These are phyloP conservation scores for Rhamnella rubrinervis DNA, from an alignment of 331 rosid genomes.

Conservation along the genomic window DNA sequence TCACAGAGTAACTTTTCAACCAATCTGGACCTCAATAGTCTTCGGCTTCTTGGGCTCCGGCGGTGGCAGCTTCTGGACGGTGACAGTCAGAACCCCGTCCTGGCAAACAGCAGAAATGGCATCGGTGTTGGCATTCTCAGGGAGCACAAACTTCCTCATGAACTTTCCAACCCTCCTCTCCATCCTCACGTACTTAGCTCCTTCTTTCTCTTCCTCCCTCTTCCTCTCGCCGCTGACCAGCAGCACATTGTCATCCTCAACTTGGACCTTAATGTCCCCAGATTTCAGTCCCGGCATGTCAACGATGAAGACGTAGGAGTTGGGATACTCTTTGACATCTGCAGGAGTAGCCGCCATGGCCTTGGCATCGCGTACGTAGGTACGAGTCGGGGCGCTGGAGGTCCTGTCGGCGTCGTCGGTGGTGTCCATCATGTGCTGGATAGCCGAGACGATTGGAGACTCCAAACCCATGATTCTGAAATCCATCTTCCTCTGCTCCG, in stretches of 20 bases:
- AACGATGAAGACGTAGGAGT: slow-evolving; percentile 50
- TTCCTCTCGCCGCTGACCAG: slow-evolving; percentile 65
- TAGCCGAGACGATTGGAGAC: slow-evolving; percentile 48
- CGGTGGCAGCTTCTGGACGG: slow-evolving; percentile 34
- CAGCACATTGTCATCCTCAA: slow-evolving; percentile 69
- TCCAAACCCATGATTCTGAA: slow-evolving; percentile 62
- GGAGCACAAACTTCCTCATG: slow-evolving; percentile 41
- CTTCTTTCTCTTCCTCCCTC: slow-evolving; percentile 35
- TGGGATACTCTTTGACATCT: slow-evolving; percentile 58
- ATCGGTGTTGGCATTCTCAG: slow-evolving; percentile 34
- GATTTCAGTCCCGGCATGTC: slow-evolving; percentile 73
- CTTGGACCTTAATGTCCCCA: slow-evolving; percentile 65
- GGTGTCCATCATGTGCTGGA: slow-evolving; percentile 59
- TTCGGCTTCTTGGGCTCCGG: slow-evolving; percentile 48
- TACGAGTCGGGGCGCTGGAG: slow-evolving; percentile 43
- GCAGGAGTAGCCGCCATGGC: slow-evolving; percentile 81
- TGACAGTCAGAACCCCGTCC: slow-evolving; percentile 42
- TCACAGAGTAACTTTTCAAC: background rate
- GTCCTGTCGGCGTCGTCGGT: slow-evolving; percentile 51
- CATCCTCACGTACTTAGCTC: slow-evolving; percentile 33
- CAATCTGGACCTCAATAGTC: slow-evolving; percentile 36
- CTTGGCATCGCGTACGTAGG: slow-evolving; percentile 62
- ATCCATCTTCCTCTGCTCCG: slow-evolving; percentile 36
- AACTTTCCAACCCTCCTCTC: slow-evolving; percentile 40
- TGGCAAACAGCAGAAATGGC: slow-evolving; percentile 24